Evolutionary conservation across 768 basidiomycete species (phyloP).

Genomic region (Agrocybe chaxingu): DNA sequence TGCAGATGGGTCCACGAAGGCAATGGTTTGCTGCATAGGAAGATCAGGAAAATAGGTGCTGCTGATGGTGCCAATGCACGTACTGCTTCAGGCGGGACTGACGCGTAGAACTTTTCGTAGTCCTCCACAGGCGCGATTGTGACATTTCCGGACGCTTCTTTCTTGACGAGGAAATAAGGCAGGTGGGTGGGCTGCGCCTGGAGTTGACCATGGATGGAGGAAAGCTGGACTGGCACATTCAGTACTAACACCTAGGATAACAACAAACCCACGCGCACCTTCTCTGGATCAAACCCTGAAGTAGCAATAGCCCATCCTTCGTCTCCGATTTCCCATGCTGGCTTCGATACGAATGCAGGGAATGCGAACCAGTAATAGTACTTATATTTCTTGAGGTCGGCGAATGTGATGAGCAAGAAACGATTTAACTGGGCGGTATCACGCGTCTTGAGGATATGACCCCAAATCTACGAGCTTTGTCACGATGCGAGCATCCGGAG

Average conservation of each 20-base stretch:
- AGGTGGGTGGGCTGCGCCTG: constrained; percentile 28
- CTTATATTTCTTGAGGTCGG: constrained; percentile 97
- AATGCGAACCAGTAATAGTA: constrained; percentile 99
- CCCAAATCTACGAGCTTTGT: constrained; percentile 57
- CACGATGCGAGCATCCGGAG: background rate
- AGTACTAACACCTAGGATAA: background rate
- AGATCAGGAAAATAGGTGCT: background rate
- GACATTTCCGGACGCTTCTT: constrained; percentile 25
- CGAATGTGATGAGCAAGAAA: constrained; percentile 90
- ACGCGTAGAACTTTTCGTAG: constrained; percentile 56
- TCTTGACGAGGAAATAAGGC: constrained; percentile 64
- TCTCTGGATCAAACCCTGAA: constrained; percentile 36
- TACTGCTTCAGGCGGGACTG: constrained; percentile 34
- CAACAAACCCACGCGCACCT: constrained; percentile 27
- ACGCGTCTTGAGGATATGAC: constrained; percentile 48
- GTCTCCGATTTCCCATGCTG: constrained; percentile 80
- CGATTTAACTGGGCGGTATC: constrained; percentile 59
- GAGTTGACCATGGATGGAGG: constrained; percentile 50
- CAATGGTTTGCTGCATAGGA: constrained; percentile 39
- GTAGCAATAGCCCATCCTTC: constrained; percentile 55
- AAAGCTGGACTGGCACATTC: constrained; percentile 34
- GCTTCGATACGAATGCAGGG: constrained; percentile 86
- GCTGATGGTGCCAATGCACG: constrained; percentile 2
- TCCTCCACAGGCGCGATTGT: constrained; percentile 54
- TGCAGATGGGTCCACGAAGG: constrained; percentile 85